These are phyloP conservation scores for Xylariales sp. DNA, from an alignment of 2,329 filamentous ascomycete genomes.

Conservation along the genomic window DNA sequence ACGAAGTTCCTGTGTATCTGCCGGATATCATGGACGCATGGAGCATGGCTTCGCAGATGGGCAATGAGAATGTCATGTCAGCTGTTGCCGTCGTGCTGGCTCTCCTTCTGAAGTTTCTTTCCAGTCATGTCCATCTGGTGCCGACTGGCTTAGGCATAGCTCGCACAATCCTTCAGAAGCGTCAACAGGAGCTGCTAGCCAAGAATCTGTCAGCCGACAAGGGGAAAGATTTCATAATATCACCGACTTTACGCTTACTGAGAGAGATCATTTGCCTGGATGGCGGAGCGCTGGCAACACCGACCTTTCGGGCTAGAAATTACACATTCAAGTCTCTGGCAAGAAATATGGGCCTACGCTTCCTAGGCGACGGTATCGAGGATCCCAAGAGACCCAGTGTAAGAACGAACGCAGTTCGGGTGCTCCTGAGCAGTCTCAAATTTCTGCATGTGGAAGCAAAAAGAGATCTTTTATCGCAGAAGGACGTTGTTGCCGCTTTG, in stretches of 20 bases:
- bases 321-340: constrained; percentile 76
- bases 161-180: constrained; percentile 74
- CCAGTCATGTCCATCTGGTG: constrained; percentile 67
- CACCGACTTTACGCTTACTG: constrained; percentile 78
- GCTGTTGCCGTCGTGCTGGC: constrained; percentile 76
- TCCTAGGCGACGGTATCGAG: constrained; percentile 53
- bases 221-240: constrained; percentile 82
- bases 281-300: constrained; percentile 72
- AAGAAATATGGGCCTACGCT: constrained; percentile 71
- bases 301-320: constrained; percentile 72
- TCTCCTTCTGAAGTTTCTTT: constrained; percentile 74
- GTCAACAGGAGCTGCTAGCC: constrained; percentile 75
- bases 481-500: constrained; percentile 63
- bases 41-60: constrained; percentile 74
- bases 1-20: constrained; percentile 61
- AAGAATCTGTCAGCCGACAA: constrained; percentile 75
- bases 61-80: constrained; percentile 77
- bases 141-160: constrained; percentile 74
- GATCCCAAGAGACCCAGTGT: constrained; percentile 70
- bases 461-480: constrained; percentile 75
- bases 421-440: constrained; percentile 73
- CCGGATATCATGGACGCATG: constrained; percentile 82
- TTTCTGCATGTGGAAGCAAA: constrained; percentile 75
- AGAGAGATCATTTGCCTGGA: constrained; percentile 83
- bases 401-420: constrained; percentile 75